These are phyloP conservation scores for Primulina eburnea DNA, from an alignment of 257 asterid species.

Conservation along the genomic window DNA sequence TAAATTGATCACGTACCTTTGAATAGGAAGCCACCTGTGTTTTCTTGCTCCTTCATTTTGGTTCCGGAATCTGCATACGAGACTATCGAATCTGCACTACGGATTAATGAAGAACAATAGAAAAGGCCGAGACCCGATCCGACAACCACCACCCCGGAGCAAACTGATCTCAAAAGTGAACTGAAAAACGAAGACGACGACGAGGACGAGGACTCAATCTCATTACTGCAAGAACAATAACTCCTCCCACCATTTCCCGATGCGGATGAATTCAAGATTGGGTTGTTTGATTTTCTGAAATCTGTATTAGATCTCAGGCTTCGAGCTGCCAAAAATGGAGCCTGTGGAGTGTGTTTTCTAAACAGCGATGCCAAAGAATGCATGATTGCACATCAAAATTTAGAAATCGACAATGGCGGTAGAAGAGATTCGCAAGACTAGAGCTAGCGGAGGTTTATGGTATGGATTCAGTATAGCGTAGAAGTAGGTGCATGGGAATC, in stretches of 20 bases:
- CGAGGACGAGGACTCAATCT: not conserved
- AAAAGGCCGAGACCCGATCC: slow-evolving; percentile 49
- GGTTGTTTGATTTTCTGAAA: slow-evolving; percentile 28
- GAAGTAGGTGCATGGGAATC: not conserved
- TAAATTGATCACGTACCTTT: slow-evolving; percentile 38
- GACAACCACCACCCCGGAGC: slow-evolving; percentile 37
- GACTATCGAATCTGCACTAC: slow-evolving; percentile 30
- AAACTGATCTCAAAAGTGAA: slow-evolving; percentile 38
- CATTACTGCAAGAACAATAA: slow-evolving; percentile 19
- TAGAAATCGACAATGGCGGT: not conserved
- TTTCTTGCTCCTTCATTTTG: slow-evolving; percentile 26
- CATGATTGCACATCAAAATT: slow-evolving; percentile 39
- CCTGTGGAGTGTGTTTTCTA: slow-evolving; percentile 31
- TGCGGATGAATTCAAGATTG: slow-evolving; percentile 13
- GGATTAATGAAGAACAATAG: slow-evolving; percentile 31
- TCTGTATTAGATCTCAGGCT: slow-evolving; percentile 25
- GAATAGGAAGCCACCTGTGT: slow-evolving; percentile 46
- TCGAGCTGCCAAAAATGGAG: slow-evolving; percentile 32
- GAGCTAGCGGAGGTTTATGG: not conserved
- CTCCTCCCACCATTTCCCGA: slow-evolving; percentile 20
- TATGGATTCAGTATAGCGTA: not conserved
- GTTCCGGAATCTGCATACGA: slow-evolving; percentile 65
- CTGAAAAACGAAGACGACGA: slow-evolving; percentile 22
- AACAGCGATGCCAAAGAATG: slow-evolving; percentile 45
- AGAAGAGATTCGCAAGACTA: not conserved